Evolutionary conservation across 139 green algal species (phyloP), one percentile per base, ranked within the genome.

Genomic region (Micromonas pusilla): DNA sequence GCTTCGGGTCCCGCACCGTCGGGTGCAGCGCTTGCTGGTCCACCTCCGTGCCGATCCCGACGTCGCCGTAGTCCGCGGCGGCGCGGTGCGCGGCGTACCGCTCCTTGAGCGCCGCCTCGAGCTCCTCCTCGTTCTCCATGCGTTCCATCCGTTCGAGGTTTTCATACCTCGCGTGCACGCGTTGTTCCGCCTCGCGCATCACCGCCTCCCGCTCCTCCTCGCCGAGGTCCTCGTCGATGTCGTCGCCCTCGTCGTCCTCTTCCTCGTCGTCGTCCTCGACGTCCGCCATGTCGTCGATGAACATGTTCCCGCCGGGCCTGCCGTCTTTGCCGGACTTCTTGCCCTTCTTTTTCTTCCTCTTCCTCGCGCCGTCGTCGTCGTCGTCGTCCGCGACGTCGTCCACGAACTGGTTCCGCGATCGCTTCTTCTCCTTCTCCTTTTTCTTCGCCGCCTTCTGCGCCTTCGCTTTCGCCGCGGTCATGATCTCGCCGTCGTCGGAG

Each of bases 11-110:
- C 28, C 89, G 82, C 32, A 90, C 81, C 25, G 87, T 96, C 36
- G 94, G 94, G 83, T 96, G 88, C 75, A 97, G 84, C 26, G 83
- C 89, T 83, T 98, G 94, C 89, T 97, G 92, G 1, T 86, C 85
- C 52, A 96, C 91, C 39, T 88, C 84, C 13, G 34, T 39, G 28
- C 77, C 83, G 30, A 81, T n/a, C n/a, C n/a, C 81, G 36, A 86
- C 81, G 23, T 85, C 79, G 36, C 82, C 79, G 25, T 85, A 78
- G 36, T 79, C 77, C 57, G 82, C 70, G 20, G 76, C 33, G 19
- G 45, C 45, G 54, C 62, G 25, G 33, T 23, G 36, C 21, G 26
- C 20, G 4, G 34, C 83, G 78, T 93, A 97, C 36, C 90, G 81
- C 70, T 96, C 88, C 76, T 93, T 86, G 19, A 97, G 83, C 79